Base-by-base conservation (phyloP, 2,329 filamentous ascomycete species). In the Fusarium secorum region DNA sequence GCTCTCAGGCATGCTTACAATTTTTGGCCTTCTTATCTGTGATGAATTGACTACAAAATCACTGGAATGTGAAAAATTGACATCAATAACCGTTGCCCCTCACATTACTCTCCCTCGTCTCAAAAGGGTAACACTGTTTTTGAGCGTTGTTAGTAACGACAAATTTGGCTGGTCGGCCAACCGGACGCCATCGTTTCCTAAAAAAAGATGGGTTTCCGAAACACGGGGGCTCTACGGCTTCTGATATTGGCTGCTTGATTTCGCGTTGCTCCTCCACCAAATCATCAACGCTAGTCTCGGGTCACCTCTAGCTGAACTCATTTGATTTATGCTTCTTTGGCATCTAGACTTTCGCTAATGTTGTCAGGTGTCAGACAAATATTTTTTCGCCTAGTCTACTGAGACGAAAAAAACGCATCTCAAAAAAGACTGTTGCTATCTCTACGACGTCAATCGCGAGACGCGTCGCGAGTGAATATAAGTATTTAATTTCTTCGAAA, bases 51-150 rank as follows among this genome's bases (percentile, higher is more conserved):
- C 10, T 35, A 22, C 5, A 2, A 28, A 13, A 13, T 17, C 7
- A 17, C 10, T 38, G 48, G 48, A 52, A 39, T 52, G 33, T 11
- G 4, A 17, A 28, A 13, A 13, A 3, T 2, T 1, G 24, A n/a
- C 11, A 5, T 17, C 4, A 5, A 4, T 2, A 10, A 28, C 14
- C 24, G 32, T 26, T n/a, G 13, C 18, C 4, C 33, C 0, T 24
- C 20, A 14, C 5, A n/a, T n/a, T 10, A 0, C 3, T 13, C 5
- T n/a, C 18, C 14, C 33, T 18, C 4, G 11, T 17, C 18, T 20
- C 4, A 6, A 1, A 39, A 2, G 2, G 3, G 14, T 10, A 1
- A 13, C 9, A n/a, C 11, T 24, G 33, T 17, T 13, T 38, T n/a
- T 7, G 22, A n/a, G 22, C 14, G 32, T n/a, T 39, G 14, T 4